These are phyloP conservation scores for Neurospora crassa DNA, from an alignment of 2,329 filamentous ascomycete species.

Conservation along the genomic window DNA sequence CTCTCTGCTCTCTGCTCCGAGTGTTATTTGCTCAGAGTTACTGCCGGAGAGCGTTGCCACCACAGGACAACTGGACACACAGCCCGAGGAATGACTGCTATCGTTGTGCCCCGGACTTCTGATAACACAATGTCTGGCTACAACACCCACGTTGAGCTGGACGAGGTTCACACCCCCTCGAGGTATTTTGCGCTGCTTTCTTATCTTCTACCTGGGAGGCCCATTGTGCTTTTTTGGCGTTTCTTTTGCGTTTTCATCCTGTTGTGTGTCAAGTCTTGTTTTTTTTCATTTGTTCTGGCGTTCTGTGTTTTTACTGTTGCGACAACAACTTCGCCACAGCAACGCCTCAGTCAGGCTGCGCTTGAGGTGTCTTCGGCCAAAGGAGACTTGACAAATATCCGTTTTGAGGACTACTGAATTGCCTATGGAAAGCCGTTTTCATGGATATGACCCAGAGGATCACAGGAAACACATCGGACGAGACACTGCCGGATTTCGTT, in stretches of 20 bases:
- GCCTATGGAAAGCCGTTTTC: background rate
- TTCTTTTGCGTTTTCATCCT: conserved; percentile 16
- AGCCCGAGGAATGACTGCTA: conserved; percentile 17
- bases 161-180: conserved; percentile 50
- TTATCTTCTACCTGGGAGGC: conserved; percentile 37
- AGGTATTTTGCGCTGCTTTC: conserved; percentile 48
- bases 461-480: background rate
- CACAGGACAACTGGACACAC: background rate
- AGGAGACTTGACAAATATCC: conserved; percentile 1
- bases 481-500: background rate
- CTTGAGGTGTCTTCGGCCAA: background rate
- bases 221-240: conserved; percentile 26
- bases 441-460: background rate
- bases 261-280: conserved; percentile 24
- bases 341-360: conserved; percentile 16
- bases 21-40: conserved; percentile 6
- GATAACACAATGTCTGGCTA: conserved; percentile 40
- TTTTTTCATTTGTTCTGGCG: conserved; percentile 17
- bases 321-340: background rate
- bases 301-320: conserved; percentile 6
- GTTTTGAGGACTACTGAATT: background rate
- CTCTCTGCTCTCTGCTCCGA: conserved; percentile 12
- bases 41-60: background rate
- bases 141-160: conserved; percentile 42
- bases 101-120: conserved; percentile 18